Percentiles rank a stretch among this genome's conserved stretches.
Conservation (phyloP, 192 early-diverging fungal species). For the Coemansia sp. region DNA sequence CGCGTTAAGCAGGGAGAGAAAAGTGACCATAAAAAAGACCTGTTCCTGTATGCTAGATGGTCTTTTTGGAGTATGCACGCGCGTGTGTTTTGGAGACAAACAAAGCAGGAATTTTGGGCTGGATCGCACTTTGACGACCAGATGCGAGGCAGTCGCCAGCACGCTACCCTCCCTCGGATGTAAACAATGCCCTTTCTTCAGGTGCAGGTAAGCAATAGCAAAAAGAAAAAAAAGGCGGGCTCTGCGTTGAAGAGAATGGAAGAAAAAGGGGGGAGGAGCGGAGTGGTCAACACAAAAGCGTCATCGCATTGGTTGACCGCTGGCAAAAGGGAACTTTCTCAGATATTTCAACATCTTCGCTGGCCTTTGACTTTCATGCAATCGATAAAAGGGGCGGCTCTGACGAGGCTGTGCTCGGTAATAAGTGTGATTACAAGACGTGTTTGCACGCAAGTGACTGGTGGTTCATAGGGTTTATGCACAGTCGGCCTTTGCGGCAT, state of each 20-base stretch:
- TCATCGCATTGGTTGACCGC: background rate
- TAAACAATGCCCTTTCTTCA: background rate
- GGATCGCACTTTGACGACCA: background rate
- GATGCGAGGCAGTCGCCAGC: background rate
- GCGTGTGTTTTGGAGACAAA: conserved; percentile 4
- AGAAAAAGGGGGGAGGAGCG: background rate
- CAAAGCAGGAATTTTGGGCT: conserved; percentile 1
- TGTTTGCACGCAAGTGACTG: no score
- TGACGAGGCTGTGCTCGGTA: no score
- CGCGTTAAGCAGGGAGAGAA: background rate
- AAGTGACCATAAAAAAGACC: background rate
- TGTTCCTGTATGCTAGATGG: conserved; percentile 4
- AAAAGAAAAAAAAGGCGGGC: background rate
- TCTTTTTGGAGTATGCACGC: conserved; percentile 6
- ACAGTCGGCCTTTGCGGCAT: no score
- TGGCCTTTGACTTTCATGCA: no score
- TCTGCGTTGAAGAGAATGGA: background rate
- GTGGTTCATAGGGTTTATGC: no score
- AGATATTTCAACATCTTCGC: background rate
- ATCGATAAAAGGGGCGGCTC: no score
- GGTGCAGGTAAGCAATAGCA: background rate
- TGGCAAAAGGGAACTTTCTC: background rate
- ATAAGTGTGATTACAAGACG: no score
- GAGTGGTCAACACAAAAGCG: background rate
- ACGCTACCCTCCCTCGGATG: background rate